Percentiles rank a stretch among this genome's conserved stretches.
phyloP scores from a whole-genome alignment of 371 early-diverging fungal species.

The Fennellomyces sp. region DNA sequence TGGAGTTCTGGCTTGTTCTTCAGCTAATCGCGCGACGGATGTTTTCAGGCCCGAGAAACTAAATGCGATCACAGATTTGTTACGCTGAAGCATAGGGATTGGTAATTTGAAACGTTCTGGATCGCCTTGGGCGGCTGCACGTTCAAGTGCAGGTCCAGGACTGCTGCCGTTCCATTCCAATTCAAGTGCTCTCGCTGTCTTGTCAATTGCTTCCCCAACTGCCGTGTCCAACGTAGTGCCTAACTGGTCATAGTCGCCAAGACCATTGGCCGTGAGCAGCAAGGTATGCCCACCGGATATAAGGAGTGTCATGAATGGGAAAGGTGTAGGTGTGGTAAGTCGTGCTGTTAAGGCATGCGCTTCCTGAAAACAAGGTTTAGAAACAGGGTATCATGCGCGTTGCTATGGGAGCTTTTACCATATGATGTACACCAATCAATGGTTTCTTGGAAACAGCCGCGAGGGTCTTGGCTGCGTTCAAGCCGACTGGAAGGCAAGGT shows the following conservation, averaged over 20 bases:
- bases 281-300: constrained; percentile 87
- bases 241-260: constrained; percentile 66
- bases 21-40: constrained; percentile 52
- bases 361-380: constrained; percentile 42
- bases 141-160: constrained; percentile 79
- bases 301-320: constrained; percentile 79
- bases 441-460: constrained; percentile 75
- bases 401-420: constrained; percentile 50
- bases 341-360: constrained; percentile 78
- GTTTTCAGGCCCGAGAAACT: constrained; percentile 86
- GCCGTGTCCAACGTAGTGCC: constrained; percentile 81
- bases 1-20: constrained; percentile 30
- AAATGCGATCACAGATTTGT: constrained; percentile 61
- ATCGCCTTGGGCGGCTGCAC: constrained; percentile 59
- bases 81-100: constrained; percentile 66
- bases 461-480: constrained; percentile 80
- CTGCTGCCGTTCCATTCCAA: constrained; percentile 81
- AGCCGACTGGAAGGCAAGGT: constrained; percentile 73
- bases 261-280: constrained; percentile 63
- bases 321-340: constrained; percentile 52
- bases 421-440: constrained; percentile 85
- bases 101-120: constrained; percentile 61
- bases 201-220: constrained; percentile 86
- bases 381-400: not conserved
- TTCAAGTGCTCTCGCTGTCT: constrained; percentile 67